Evolutionary conservation across 148 eudicot genomes (phyloP), one percentile per base, ranked within the genome.

Genomic region (Heliosperma pusillum): DNA sequence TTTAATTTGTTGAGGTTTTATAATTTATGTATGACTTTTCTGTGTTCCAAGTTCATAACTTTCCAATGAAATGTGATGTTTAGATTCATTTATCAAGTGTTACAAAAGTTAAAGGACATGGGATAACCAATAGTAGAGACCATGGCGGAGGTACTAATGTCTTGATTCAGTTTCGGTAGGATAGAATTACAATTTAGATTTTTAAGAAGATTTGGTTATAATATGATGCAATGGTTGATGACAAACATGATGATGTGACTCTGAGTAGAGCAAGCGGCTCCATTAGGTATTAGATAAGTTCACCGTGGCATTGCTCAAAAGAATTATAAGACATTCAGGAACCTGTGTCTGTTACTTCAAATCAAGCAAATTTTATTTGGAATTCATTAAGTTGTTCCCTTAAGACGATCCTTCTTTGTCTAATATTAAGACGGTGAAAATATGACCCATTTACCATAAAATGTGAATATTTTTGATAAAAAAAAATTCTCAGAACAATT

Each of bases 71-170:
- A 24, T 10, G 25, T 57, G 22, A 57, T 57, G 61, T 57, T 57
- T 57, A 19, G 61, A 12, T 57, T 19, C n/a, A n/a, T 17, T 65
- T 25, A 25, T 16, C 7, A 52, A 7, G 61, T 3, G 80, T 42
- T 92, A 61, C 89, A 85, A 78, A 86, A 90, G 85, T 77, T 92
- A 47, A 88, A 90, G 86, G 90, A 86, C 66, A 93, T 90, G 83
- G 97, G 97, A 64, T 90, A 92, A 76, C 97, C 97, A 27, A 74
- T 90, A 83, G 95, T 95, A 29, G 90, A 74, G 79, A 83, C 69
- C 77, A 66, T 90, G 82, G 91, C 83, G 0, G 97, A 90, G 95
- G 97, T 92, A 87, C 19, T 61, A 53, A 27, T 76, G 52, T 29
- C 21, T 58, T 22, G n/a, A n/a, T n/a, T n/a, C n/a, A n/a, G n/a